phyloP scores from a whole-genome alignment of 441 rosid genomes.

The Breynia disticha region DNA sequence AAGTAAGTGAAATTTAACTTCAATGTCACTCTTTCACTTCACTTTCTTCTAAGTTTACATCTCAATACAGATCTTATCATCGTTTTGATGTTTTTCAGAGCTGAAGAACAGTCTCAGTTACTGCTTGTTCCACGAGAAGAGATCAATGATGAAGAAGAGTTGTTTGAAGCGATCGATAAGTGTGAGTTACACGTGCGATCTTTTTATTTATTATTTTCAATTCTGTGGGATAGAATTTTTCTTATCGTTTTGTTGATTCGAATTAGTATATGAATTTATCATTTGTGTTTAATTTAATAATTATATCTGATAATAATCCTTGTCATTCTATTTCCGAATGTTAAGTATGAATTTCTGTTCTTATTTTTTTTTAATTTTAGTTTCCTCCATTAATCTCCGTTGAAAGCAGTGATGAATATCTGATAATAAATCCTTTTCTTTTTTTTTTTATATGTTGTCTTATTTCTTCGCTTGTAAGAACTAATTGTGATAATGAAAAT shows the following conservation, averaged over 20 bases:
- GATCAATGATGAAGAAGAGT: conserved; percentile 62
- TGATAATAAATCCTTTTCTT: too few relatives aligned
- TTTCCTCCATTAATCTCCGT: too few relatives aligned
- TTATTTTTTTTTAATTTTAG: too few relatives aligned
- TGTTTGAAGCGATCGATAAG: conserved; percentile 80
- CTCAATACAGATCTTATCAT: neutral
- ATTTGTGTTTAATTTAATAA: too few relatives aligned
- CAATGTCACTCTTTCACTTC: conserved; percentile 6
- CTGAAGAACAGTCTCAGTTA: conserved; percentile 69
- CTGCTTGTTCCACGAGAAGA: conserved; percentile 87
- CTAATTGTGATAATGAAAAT: too few relatives aligned
- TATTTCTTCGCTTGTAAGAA: too few relatives aligned
- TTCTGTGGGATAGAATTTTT: neutral
- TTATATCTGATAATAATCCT: too few relatives aligned
- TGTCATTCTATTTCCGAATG: too few relatives aligned
- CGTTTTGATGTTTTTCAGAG: conserved; percentile 36
- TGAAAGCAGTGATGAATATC: neutral
- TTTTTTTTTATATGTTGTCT: too few relatives aligned
- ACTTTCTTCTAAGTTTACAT: neutral
- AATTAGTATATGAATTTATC: too few relatives aligned
- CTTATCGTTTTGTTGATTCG: too few relatives aligned
- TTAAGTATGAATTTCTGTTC: too few relatives aligned
- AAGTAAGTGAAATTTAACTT: conserved; percentile 37
- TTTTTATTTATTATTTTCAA: neutral
- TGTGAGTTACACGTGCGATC: conserved; percentile 21